These are phyloP conservation scores for Podila clonocystis DNA, from an alignment of 192 early-diverging fungal genomes.

Conservation along the genomic window DNA sequence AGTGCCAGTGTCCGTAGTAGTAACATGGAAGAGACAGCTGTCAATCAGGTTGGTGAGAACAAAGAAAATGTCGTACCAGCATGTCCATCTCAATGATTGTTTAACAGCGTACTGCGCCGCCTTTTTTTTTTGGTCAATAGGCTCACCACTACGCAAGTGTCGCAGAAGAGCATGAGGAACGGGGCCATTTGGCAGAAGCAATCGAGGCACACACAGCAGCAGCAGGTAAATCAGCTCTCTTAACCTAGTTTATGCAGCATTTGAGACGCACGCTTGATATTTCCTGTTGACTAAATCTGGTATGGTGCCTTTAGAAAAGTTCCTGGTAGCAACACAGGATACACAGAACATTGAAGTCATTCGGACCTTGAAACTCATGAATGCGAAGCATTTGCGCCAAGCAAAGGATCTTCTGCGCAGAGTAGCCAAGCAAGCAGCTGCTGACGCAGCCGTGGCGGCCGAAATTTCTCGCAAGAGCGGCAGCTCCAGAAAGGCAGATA, in stretches of 20 bases:
- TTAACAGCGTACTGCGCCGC: too few relatives aligned
- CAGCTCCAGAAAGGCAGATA: constrained; percentile 1
- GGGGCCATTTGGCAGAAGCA: constrained; percentile 66
- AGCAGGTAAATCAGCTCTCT: constrained; percentile 60
- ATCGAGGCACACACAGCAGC: constrained; percentile 72
- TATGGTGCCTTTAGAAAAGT: constrained; percentile 2
- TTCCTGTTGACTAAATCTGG: not conserved
- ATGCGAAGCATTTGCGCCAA: constrained; percentile 71
- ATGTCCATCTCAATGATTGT: too few relatives aligned
- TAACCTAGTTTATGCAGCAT: not conserved
- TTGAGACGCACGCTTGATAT: not conserved
- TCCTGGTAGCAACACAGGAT: constrained; percentile 37
- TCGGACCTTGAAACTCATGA: constrained; percentile 73
- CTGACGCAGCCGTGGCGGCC: constrained; percentile 12
- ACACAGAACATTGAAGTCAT: constrained; percentile 58
- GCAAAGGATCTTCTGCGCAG: constrained; percentile 72
- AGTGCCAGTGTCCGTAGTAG: too few relatives aligned
- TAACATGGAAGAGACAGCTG: constrained; percentile 1
- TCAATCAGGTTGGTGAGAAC: not conserved
- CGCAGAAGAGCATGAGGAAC: constrained; percentile 71
- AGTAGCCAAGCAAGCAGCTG: constrained; percentile 40
- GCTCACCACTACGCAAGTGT: constrained; percentile 71
- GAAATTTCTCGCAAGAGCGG: not conserved
- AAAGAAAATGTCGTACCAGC: not conserved
- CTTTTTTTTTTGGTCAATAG: constrained; percentile 20